phyloP scores from a whole-genome alignment of 2,329 filamentous ascomycete genomes.

The Sporothrix pseudoabietina region DNA sequence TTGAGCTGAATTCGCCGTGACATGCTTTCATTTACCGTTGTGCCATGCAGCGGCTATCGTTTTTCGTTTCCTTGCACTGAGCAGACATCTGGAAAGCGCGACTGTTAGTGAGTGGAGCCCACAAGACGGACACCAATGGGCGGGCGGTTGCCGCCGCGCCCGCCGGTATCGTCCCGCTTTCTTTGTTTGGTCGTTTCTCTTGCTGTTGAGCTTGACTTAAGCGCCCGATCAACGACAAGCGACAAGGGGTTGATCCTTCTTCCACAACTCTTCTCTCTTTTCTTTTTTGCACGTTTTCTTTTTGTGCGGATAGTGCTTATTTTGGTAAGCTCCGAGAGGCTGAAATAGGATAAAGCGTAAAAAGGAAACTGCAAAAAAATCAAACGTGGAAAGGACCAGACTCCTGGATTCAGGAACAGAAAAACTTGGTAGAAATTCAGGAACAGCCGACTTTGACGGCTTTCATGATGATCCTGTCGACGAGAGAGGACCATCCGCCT shows the following conservation, averaged over 20 bases:
- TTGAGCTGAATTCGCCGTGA: neutral
- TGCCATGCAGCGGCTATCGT: neutral
- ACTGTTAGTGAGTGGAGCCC: neutral
- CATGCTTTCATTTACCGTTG: neutral
- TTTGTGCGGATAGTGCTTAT: neutral
- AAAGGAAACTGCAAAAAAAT: neutral
- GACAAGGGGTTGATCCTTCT: neutral
- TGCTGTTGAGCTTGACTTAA: conserved; percentile 1
- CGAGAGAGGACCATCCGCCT: neutral
- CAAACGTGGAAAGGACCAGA: neutral
- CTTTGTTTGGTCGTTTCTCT: neutral
- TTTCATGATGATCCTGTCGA: neutral
- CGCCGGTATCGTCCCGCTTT: conserved; percentile 21
- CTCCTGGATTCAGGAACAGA: conserved; percentile 9
- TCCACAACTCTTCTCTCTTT: neutral
- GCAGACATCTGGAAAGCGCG: neutral
- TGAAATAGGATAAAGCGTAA: conserved; percentile 2
- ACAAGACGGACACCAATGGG: conserved; percentile 23
- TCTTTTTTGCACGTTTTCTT: neutral
- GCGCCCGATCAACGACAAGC: conserved; percentile 10
- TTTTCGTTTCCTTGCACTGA: neutral
- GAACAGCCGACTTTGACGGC: neutral
- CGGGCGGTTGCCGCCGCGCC: conserved; percentile 2
- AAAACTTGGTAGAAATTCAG: neutral
- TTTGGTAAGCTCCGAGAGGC: conserved; percentile 22